Base-by-base conservation (phyloP, 495 filamentous ascomycete species). In the Penicillium nucicola region DNA sequence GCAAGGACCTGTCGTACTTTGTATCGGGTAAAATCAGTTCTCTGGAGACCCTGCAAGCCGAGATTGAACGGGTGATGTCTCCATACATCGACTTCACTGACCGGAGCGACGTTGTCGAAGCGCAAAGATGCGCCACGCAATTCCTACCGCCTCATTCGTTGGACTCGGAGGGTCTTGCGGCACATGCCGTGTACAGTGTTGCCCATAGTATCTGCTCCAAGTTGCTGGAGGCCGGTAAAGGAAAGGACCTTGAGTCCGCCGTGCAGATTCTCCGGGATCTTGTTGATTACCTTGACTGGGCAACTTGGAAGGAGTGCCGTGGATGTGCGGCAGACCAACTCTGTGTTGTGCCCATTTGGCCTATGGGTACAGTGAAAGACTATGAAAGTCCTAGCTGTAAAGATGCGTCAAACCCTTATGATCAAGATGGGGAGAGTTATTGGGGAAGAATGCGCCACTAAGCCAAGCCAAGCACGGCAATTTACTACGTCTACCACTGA, bases 321-420 rank as follows among this genome's bases (percentile, higher is more conserved):
- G 67, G 65, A 13, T 87, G 84, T 48, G 61, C 49, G 0, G 61
- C 67, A 14, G 76, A 83, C 47, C 80, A 87, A 62, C 69, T 83
- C n/a, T 87, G 84, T 64, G 74, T 84, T n/a, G 56, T 84, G 3
- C 79, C 85, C 1, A 82, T 87, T 61, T 87, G 84, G 82, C 85
- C 84, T 0, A 71, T 77, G 57, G 84, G 84, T 0, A 72, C 72
- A 0, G 55, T 68, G 0, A 69, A 78, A 15, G 81, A 85, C 49
- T 76, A 82, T 55, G 59, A 73, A 20, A 60, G 71, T 15, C 83
- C 83, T 1, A 63, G 66, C 35, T 84, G 81, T 48, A 59, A 55
- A 36, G 69, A 72, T 51, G 55, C 45, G 10, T 51, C 46, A 4
- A 58, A 60, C 7, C 61, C 62, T 3, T 57, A 57, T 32, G 47